Percentiles rank a stretch among this genome's conserved stretches.
phyloP scores from a whole-genome alignment of 148 eudicot species.

The Arctostaphylos glauca region DNA sequence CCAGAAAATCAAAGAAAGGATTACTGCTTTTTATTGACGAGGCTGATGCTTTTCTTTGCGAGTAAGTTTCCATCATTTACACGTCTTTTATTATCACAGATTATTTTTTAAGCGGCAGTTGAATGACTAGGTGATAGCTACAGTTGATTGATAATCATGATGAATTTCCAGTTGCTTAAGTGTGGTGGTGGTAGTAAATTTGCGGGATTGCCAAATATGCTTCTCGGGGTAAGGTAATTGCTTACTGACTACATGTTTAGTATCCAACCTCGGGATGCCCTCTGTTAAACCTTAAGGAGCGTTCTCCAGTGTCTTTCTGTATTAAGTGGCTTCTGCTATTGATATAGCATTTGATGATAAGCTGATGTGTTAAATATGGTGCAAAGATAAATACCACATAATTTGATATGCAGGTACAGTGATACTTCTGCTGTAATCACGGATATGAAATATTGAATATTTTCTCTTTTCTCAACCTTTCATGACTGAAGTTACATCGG shows the following conservation, averaged over 20 bases:
- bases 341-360: neutral
- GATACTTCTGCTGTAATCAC: too few species aligned
- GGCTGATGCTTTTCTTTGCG: slow-evolving; percentile 97
- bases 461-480: neutral
- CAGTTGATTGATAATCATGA: neutral
- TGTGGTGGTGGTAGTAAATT: neutral
- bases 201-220: slow-evolving; percentile 8
- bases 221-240: neutral
- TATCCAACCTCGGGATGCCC: neutral
- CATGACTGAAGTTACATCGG: neutral
- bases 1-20: slow-evolving; percentile 85
- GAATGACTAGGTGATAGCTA: neutral
- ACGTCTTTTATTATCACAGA: neutral
- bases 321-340: neutral
- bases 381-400: neutral
- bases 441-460: too few species aligned
- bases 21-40: slow-evolving; percentile 90
- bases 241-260: neutral
- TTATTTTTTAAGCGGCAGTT: neutral
- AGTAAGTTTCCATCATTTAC: slow-evolving; percentile 53
- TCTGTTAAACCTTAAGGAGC: neutral
- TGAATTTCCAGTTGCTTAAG: slow-evolving; percentile 6
- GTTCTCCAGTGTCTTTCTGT: neutral
- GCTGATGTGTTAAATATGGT: neutral
- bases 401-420: neutral